Conservation (phyloP, 495 filamentous ascomycete species). For the Cercophora newfieldiana region DNA sequence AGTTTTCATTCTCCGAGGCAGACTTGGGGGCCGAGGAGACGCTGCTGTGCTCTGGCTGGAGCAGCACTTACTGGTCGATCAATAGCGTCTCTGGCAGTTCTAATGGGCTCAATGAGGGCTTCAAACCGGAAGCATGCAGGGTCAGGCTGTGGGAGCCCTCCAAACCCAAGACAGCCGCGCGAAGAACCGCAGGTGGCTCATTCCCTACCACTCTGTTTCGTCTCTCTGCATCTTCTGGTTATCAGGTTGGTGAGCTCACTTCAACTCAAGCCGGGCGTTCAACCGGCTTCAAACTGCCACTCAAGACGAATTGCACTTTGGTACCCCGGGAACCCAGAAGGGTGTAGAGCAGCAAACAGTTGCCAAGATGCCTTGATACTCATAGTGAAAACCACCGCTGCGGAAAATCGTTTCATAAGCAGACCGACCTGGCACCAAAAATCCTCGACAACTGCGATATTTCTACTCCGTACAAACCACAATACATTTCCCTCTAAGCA, state of each 20-base stretch:
- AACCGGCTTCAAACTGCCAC: not conserved
- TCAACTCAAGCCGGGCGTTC: not conserved
- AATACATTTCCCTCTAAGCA: no score
- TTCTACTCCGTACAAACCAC: constrained; percentile 7
- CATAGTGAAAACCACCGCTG: not conserved
- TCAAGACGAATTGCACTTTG: not conserved
- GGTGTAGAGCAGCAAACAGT: not conserved
- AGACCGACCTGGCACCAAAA: not conserved
- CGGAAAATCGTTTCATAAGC: not conserved
- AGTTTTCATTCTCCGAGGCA: not conserved
- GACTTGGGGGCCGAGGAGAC: not conserved
- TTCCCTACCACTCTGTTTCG: no score
- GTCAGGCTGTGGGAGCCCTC: not conserved
- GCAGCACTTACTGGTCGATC: not conserved
- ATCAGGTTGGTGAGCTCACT: no score
- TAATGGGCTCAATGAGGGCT: no score
- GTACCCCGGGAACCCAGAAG: not conserved
- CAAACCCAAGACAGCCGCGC: not conserved
- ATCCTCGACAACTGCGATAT: not conserved
- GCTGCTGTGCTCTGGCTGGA: not conserved
- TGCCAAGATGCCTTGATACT: not conserved
- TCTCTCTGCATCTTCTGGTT: no score
- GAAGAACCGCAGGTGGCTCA: not conserved
- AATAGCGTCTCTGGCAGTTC: no score
- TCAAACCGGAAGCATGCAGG: no score